Base-by-base conservation (phyloP, 2,329 filamentous ascomycete genomes). In the Bipolaris sorokiniana region DNA sequence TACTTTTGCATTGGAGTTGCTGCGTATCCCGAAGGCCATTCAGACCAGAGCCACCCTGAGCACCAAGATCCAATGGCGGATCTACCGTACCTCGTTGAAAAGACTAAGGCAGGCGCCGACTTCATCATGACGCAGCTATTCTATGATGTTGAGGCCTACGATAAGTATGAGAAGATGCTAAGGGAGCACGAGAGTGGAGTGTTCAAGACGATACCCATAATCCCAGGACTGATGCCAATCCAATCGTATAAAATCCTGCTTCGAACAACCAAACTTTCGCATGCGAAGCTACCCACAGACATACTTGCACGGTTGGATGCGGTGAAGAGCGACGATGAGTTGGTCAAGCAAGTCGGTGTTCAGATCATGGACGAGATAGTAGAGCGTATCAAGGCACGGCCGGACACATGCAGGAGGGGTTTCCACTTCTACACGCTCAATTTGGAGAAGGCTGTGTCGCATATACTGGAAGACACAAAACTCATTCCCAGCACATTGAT, bases 41-140 rank as follows among this genome's bases (percentile, higher is more conserved):
- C 92, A 5, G 92, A 97, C 71, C 92, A 96, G 76, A 91, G 88
- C 59, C 89, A 96, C 76, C 94, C 94, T 1, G 91, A 96, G 69
- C 85, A 90, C 61, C 87, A 89, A 71, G 83, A 84, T 65, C 81
- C 84, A 0, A 74, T 76, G 52, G 79, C 81, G 51, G 95, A 99
- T 77, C 79, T 99, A 57, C 91, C 93, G 0, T 96, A 90, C 70
- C 82, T 99, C 51, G 86, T 96, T 10, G 92, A 97, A 65, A 99
- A 99, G 83, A 90, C 89, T 0, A 83, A 89, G 67, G 95, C 95
- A 3, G 95, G 95, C 1, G 95, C 93, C 48, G 93, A 98, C 78
- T 99, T 99, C 73, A 90, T 99, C 77, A 97, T 99, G 91, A 98
- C 95, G 0, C 95, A 99, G 77, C 83, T 99, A 7, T 98, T 97